Base-by-base conservation (phyloP, 768 basidiomycete species). In the Trichaptum fuscoviolaceum region DNA sequence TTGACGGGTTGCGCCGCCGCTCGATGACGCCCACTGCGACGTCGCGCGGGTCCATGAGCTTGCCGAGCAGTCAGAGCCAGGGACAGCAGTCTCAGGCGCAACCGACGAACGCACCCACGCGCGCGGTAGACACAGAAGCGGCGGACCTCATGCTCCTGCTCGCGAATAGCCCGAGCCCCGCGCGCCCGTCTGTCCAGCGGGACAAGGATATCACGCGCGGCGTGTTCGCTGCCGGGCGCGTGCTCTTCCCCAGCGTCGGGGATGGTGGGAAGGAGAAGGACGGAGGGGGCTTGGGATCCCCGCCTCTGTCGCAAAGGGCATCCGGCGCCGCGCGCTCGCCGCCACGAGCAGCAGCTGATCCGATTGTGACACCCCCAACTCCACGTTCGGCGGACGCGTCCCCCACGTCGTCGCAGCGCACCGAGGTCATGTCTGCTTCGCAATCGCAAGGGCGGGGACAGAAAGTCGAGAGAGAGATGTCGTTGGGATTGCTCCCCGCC, bases 131-230 rank as follows among this genome's bases (percentile, higher is more conserved):
- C 74, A 88, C 86, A 68, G 93, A 94, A 72, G 93, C 92, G 0
- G 92, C 93, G n/a, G 91, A 92, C 72, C 77, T 93, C 58, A 90
- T 95, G 86, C 79, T 94, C 24, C 91, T 85, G 77, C 84, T 95
- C 63, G 92, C 93, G 57, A 93, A 92, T 7, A 93, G 91, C 0
- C 92, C 92, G 0, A 93, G 91, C 0, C 92, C 92, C 9, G 90
- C 82, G 23, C 86, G 91, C 57, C 83, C 84, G 24, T 76, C 81
- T 18, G 82, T 81, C 58, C 85, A 83, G 36, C 76, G 78, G 42
- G 74, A 77, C 26, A 72, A 67, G 30, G 85, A 86, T 57, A 71
- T 80, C 6, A 83, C 24, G 80, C 69, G 88, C 91, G 70, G 68
- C 80, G 20, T 89, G 81, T 71, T 82, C 87, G 58, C 79, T 83